A percentile compares a stretch with the other conserved stretches of the same genome.
phyloP scores from a whole-genome alignment of 2,329 filamentous ascomycete species.

The Paecilomyces niveus region DNA sequence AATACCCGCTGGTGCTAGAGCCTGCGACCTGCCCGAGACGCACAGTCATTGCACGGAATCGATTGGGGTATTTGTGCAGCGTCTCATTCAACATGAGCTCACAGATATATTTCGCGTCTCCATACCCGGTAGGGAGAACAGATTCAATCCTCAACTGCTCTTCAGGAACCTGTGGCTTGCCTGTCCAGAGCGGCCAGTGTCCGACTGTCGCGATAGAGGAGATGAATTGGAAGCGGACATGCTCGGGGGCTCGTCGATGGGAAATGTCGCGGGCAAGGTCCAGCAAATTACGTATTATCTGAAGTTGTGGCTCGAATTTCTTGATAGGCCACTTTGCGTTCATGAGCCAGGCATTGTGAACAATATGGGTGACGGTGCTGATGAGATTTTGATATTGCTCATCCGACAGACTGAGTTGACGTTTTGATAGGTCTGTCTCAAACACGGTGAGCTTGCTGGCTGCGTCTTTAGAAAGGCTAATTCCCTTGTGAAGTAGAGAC shows the following conservation, averaged over 20 bases:
- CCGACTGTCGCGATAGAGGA: conserved; percentile 39
- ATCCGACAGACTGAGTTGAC: conserved; percentile 41
- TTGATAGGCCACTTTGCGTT: conserved; percentile 10
- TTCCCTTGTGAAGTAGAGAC: no score
- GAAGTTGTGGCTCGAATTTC: conserved; percentile 22
- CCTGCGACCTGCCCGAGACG: conserved; percentile 50
- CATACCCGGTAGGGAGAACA: conserved; percentile 43
- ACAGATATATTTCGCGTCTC: conserved; percentile 47
- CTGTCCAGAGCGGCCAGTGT: conserved; percentile 17
- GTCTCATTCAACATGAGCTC: conserved; percentile 46
- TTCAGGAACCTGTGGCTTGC: conserved; percentile 36
- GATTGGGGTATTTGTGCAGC: conserved; percentile 34
- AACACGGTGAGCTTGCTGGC: neutral
- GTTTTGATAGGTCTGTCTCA: conserved; percentile 44
- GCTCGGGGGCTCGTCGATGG: conserved; percentile 4
- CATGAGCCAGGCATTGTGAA: conserved; percentile 27
- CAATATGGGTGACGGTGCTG: conserved; percentile 40
- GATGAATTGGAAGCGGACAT: conserved; percentile 32
- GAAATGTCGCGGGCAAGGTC: conserved; percentile 35
- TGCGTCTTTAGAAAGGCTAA: no score
- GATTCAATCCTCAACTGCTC: conserved; percentile 30
- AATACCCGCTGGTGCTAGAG: conserved; percentile 43
- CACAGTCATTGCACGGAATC: conserved; percentile 39
- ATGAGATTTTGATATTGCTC: conserved; percentile 33
- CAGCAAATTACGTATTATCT: conserved; percentile 45